Evolutionary conservation across 768 basidiomycete species (phyloP).

Genomic region (Trametes elegans): DNA sequence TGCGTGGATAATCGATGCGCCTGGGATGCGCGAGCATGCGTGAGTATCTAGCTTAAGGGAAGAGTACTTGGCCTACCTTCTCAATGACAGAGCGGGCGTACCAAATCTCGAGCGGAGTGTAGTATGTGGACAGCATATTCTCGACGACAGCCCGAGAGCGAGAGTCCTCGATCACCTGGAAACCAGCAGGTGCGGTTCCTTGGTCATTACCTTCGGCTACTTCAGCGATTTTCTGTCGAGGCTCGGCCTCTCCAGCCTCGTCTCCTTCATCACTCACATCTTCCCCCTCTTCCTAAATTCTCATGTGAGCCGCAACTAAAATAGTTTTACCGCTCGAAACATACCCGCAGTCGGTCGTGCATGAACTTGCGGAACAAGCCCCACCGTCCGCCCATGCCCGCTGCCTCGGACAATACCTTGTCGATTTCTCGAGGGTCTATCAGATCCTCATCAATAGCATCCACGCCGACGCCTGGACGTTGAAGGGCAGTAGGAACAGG

Average conservation of each 20-base stretch:
- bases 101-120: slow-evolving; percentile 90
- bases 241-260: not conserved
- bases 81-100: slow-evolving; percentile 84
- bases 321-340: not conserved
- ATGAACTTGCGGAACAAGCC: slow-evolving; percentile 87
- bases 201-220: not conserved
- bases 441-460: slow-evolving; percentile 44
- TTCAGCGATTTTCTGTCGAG: too few relatives aligned
- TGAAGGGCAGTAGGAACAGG: not conserved
- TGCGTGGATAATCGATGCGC: slow-evolving; percentile 83
- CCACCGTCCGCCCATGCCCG: slow-evolving; percentile 92
- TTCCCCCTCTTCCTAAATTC: slow-evolving; percentile 22
- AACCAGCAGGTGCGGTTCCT: slow-evolving; percentile 6
- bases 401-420: slow-evolving; percentile 81
- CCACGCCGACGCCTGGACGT: not conserved
- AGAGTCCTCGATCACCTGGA: slow-evolving; percentile 44
- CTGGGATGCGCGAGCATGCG: slow-evolving; percentile 36
- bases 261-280: slow-evolving; percentile 16
- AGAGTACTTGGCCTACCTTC: slow-evolving; percentile 69
- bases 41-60: not conserved
- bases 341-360: slow-evolving; percentile 67
- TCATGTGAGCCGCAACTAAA: not conserved
- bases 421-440: slow-evolving; percentile 91
- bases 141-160: slow-evolving; percentile 60
- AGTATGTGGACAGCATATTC: slow-evolving; percentile 67